phyloP scores from a whole-genome alignment of 73 alveolate genomes.

The Diophrys appendiculata region DNA sequence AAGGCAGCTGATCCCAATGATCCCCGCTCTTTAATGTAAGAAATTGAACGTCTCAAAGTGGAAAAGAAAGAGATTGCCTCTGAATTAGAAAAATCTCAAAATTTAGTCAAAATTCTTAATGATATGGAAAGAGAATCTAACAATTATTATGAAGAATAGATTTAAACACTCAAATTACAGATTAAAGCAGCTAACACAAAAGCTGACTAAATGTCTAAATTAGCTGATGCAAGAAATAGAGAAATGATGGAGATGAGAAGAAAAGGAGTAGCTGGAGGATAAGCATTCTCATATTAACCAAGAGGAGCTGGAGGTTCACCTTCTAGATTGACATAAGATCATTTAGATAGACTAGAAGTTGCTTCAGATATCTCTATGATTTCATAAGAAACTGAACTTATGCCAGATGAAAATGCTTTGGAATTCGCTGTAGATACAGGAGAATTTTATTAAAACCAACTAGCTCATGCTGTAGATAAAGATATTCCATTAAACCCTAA shows the following conservation, averaged over 20 bases:
- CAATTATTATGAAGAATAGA: slow-evolving; percentile 73
- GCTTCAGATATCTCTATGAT: slow-evolving; percentile 48
- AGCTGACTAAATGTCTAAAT: slow-evolving; percentile 81
- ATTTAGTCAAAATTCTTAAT: slow-evolving; percentile 65
- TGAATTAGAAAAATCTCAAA: slow-evolving; percentile 72
- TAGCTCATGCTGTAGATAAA: slow-evolving; percentile 43
- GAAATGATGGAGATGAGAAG: slow-evolving; percentile 59
- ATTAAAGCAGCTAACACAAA: slow-evolving; percentile 73
- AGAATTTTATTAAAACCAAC: slow-evolving; percentile 65
- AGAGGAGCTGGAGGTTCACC: too few species aligned
- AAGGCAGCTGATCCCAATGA: slow-evolving; percentile 58
- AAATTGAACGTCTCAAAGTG: slow-evolving; percentile 84
- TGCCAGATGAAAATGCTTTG: slow-evolving; percentile 54
- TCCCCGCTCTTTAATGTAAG: slow-evolving; percentile 58
- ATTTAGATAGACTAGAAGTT: slow-evolving; percentile 59
- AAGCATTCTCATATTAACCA: slow-evolving; percentile 61
- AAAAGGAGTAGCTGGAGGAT: slow-evolving; percentile 61
- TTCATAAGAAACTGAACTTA: slow-evolving; percentile 42
- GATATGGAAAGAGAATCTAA: slow-evolving; percentile 88
- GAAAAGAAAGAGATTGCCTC: slow-evolving; percentile 94
- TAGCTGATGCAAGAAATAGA: slow-evolving; percentile 79
- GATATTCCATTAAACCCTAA: too few species aligned
- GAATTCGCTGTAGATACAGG: slow-evolving; percentile 80
- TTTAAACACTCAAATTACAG: slow-evolving; percentile 72
- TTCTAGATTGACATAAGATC: slow-evolving; percentile 26